Conservation (phyloP, 148 eudicot species). For the Vaccinium macrocarpon region DNA sequence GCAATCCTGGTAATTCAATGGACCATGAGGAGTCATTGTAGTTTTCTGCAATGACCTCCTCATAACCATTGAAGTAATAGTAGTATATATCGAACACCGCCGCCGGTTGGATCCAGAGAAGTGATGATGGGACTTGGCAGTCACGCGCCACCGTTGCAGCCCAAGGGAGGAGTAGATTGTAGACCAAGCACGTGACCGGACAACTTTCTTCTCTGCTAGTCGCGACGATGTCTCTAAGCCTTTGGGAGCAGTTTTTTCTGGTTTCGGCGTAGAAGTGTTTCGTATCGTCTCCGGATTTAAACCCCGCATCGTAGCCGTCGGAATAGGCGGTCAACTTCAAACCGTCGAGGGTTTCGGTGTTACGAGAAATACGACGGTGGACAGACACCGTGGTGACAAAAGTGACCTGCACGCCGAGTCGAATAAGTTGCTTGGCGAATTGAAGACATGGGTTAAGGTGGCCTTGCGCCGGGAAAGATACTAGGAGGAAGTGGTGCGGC, state of each 20-base stretch:
- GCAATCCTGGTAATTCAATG: slow-evolving; percentile 40
- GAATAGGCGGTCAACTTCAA: slow-evolving; percentile 39
- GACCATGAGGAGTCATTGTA: slow-evolving; percentile 32
- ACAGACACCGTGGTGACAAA: slow-evolving; percentile 38
- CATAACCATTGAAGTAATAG: slow-evolving; percentile 39
- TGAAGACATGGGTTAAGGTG: slow-evolving; percentile 57
- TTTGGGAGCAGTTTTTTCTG: slow-evolving; percentile 23
- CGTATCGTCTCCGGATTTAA: slow-evolving; percentile 10
- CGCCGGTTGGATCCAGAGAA: slow-evolving; percentile 70
- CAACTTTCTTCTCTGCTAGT: slow-evolving; percentile 35
- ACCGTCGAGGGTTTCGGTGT: slow-evolving; percentile 17
- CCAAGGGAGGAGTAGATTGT: slow-evolving; percentile 59
- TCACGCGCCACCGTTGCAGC: slow-evolving; percentile 51
- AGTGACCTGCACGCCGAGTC: slow-evolving; percentile 39
- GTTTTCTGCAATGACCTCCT: slow-evolving; percentile 20
- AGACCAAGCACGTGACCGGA: slow-evolving; percentile 47
- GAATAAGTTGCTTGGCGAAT: slow-evolving; percentile 37
- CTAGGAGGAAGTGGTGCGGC: slow-evolving; percentile 24
- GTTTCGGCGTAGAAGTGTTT: slow-evolving; percentile 19
- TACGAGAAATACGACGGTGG: slow-evolving; percentile 10
- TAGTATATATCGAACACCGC: slow-evolving; percentile 44
- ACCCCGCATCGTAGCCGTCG: slow-evolving; percentile 50
- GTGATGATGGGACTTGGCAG: slow-evolving; percentile 40
- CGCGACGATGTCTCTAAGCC: slow-evolving; percentile 23
- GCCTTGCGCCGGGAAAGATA: slow-evolving; percentile 48